Evolutionary conservation across 345 rosid genomes (phyloP).

Genomic region (Erodium maritimum): DNA sequence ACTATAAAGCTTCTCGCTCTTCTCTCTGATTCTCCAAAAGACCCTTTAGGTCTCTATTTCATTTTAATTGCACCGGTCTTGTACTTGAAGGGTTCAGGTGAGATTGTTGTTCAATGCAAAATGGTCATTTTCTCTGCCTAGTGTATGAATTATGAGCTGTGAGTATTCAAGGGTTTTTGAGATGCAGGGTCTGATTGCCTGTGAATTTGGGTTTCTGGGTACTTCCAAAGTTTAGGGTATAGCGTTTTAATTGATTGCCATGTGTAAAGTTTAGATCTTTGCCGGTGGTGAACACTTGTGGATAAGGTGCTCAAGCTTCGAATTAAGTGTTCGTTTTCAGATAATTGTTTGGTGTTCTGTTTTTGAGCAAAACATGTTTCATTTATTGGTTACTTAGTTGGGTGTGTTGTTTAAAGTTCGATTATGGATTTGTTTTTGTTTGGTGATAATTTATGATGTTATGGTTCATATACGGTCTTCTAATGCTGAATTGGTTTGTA

Average conservation of each 20-base stretch:
- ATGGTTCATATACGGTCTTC: neutral
- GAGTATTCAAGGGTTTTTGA: neutral
- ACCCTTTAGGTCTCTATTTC: conserved; percentile 2
- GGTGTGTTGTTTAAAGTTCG: neutral
- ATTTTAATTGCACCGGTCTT: no score
- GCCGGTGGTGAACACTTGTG: neutral
- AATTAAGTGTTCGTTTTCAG: neutral
- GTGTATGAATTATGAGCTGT: neutral
- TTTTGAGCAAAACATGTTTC: no score
- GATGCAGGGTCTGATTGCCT: neutral
- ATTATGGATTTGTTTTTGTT: neutral
- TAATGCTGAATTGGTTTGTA: neutral
- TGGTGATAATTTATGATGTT: neutral
- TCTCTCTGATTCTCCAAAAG: neutral
- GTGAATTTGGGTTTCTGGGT: neutral
- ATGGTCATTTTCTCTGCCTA: no score
- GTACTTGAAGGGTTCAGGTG: conserved; percentile 1
- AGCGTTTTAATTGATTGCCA: neutral
- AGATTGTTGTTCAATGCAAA: neutral
- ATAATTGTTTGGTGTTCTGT: neutral
- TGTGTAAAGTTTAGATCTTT: neutral
- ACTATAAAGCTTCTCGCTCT: conserved; percentile 14
- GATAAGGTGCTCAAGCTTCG: neutral
- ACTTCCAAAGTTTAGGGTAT: neutral
- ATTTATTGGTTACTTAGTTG: neutral